These are phyloP conservation scores for Komagataella pseudopastoris DNA, from an alignment of 805 yeast genomes.

Conservation along the genomic window DNA sequence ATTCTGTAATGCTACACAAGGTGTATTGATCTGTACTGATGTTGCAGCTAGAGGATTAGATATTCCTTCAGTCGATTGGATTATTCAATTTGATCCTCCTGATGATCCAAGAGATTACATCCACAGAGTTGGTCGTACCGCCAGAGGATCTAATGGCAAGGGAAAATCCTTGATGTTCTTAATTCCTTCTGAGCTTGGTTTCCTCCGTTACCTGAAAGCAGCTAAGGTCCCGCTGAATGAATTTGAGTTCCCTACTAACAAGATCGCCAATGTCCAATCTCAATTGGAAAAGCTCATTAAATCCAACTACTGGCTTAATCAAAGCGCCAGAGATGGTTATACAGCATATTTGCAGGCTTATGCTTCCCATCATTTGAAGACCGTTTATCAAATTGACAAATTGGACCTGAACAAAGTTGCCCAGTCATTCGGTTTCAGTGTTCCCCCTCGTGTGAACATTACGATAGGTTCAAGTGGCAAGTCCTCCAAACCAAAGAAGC, in stretches of 20 bases:
- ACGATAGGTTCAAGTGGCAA: conserved; percentile 74
- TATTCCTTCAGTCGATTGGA: conserved; percentile 98
- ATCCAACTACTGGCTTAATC: conserved; percentile 88
- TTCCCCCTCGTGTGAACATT: conserved; percentile 95
- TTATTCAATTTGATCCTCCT: conserved; percentile 97
- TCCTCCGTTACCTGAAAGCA: conserved; percentile 84
- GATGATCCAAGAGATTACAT: conserved; percentile 99
- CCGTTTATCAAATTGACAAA: conserved; percentile 93
- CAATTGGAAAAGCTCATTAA: conserved; percentile 85
- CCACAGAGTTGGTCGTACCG: conserved; percentile 98
- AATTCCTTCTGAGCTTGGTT: conserved; percentile 89
- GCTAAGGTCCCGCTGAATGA: conserved; percentile 97
- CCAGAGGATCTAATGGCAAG: conserved; percentile 79
- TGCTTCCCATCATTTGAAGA: conserved; percentile 90
- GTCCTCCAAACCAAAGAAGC: background rate
- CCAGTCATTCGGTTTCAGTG: conserved; percentile 84
- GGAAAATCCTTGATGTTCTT: conserved; percentile 94
- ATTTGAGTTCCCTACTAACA: conserved; percentile 87
- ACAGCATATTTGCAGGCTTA: conserved; percentile 94
- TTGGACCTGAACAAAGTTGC: conserved; percentile 92
- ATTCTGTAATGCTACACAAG: conserved; percentile 93
- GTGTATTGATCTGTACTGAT: conserved; percentile 89
- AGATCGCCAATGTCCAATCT: conserved; percentile 92
- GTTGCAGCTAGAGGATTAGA: conserved; percentile 99
- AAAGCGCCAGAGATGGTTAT: conserved; percentile 95